Evolutionary conservation across 768 basidiomycete genomes (phyloP).

Genomic region (Lactarius hatsudake): DNA sequence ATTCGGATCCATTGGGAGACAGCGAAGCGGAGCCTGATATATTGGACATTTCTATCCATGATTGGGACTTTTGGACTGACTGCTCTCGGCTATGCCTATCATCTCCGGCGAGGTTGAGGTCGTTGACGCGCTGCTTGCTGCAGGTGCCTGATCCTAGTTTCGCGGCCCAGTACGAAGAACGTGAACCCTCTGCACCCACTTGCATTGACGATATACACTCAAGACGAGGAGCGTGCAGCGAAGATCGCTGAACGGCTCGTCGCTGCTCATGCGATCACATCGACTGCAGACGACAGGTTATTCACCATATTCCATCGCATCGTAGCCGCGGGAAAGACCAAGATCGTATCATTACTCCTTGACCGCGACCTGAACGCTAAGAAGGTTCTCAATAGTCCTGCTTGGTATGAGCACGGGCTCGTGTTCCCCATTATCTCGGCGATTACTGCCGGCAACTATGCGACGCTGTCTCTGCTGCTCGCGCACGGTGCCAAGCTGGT

Average conservation of each 20-base stretch:
- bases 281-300: slow-evolving; percentile 32
- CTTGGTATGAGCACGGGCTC: slow-evolving; percentile 8
- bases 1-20: slow-evolving; percentile 47
- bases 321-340: slow-evolving; percentile 29
- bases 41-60: slow-evolving; percentile 49
- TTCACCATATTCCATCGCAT: slow-evolving; percentile 36
- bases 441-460: slow-evolving; percentile 29
- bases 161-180: slow-evolving; percentile 34
- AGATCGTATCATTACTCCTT: slow-evolving; percentile 32
- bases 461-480: slow-evolving; percentile 33
- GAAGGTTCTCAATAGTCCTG: slow-evolving; percentile 33
- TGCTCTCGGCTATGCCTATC: slow-evolving; percentile 51
- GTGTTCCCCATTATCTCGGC: slow-evolving; percentile 34
- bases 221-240: slow-evolving; percentile 29
- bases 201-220: slow-evolving; percentile 31
- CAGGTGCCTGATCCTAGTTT: slow-evolving; percentile 47
- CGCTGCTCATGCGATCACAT: slow-evolving; percentile 32
- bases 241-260: slow-evolving; percentile 34
- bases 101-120: slow-evolving; percentile 44
- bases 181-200: slow-evolving; percentile 31
- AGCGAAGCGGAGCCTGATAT: slow-evolving; percentile 50
- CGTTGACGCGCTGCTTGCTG: slow-evolving; percentile 46
- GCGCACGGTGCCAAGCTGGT: slow-evolving; percentile 33
- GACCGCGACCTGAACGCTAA: slow-evolving; percentile 34
- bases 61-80: slow-evolving; percentile 61